A percentile compares a stretch with the other conserved stretches of the same genome.
These are phyloP conservation scores for Ramicandelaber brevisporus DNA, from an alignment of 192 early-diverging fungal genomes.

Conservation along the genomic window DNA sequence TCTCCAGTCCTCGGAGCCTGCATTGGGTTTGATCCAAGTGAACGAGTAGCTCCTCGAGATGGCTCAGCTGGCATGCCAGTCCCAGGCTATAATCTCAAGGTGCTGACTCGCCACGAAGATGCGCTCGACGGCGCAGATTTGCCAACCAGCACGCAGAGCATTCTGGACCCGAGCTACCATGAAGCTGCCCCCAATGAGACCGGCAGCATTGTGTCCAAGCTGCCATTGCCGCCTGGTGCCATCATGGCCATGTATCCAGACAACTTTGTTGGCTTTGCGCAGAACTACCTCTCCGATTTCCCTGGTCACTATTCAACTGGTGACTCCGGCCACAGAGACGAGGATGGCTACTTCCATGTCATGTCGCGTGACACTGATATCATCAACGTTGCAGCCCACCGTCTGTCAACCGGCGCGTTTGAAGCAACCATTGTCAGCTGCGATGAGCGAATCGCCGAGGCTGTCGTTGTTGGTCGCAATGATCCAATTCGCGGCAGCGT, in stretches of 20 bases:
- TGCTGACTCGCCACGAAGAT: conserved; percentile 24
- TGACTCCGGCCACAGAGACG: conserved; percentile 56
- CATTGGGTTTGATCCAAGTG: conserved; percentile 19
- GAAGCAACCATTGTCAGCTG: conserved; percentile 50
- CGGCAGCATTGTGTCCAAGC: conserved; percentile 50
- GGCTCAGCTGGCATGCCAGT: conserved; percentile 58
- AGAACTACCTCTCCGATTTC: conserved; percentile 47
- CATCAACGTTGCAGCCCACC: conserved; percentile 72
- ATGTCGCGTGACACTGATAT: conserved; percentile 50
- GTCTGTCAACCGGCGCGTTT: conserved; percentile 49
- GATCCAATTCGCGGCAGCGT: conserved; percentile 41
- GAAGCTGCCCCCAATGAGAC: conserved; percentile 27
- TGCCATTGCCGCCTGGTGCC: conserved; percentile 59
- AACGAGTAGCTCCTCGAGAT: conserved; percentile 16
- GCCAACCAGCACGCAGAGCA: conserved; percentile 1
- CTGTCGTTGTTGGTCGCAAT: conserved; percentile 35
- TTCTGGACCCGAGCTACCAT: conserved; percentile 8
- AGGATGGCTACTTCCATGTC: conserved; percentile 42
- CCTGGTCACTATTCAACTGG: conserved; percentile 64
- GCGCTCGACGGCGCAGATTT: conserved; percentile 9
- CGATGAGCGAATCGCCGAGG: conserved; percentile 31
- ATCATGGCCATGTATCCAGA: conserved; percentile 61
- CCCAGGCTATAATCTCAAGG: conserved; percentile 48
- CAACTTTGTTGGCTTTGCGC: conserved; percentile 31
- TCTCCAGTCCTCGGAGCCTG: conserved; percentile 52